Base-by-base conservation (phyloP, 495 filamentous ascomycete genomes). In the Hypoxylon rickii region DNA sequence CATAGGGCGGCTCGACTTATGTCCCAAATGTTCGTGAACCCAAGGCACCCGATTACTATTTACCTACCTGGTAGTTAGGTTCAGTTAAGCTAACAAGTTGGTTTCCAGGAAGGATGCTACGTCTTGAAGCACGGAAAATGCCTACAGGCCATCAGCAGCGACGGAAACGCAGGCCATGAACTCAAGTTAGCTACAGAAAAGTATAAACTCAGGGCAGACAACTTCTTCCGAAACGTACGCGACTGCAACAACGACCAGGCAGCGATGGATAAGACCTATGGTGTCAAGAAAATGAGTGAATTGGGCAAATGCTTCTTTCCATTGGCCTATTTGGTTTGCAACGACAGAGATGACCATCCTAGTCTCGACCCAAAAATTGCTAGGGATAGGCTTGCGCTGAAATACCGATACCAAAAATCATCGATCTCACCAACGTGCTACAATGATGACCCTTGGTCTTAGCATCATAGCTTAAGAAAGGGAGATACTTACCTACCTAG, bases 201-300 rank as follows among this genome's bases (percentile, higher is more conserved):
- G 12, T 44, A 44, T 7, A 22, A 18, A 3, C 2, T 44, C n/a
- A 8, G 1, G 32, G 5, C 18, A 4, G 22, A 29, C 1, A 44
- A 16, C 24, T 31, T 44, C 22, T 44, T 44, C 41, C 41, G 41
- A 7, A 44, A 44, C 12, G 41, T 44, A 15, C 21, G 41, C 17
- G 41, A 44, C 41, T 44, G 41, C 41, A 44, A 44, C 43, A 45
- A 45, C 26, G 20, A 45, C 29, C 7, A 18, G 7, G 21, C 1
- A n/a, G 1, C 11, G 21, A 31, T 34, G 1, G 29, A 34, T 3
- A 45, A 45, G 17, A 17, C 17, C 3, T 34, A 45, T n/a, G 34
- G 15, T 18, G n/a, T 33, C 26, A 18, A 45, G 8, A 20, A 13
- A 4, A 12, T 34, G 12, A 29, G 17, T 15, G 43, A 45, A 20